Conservation (phyloP, 176 grass and related monocot genomes). For the Juncus effusus region DNA sequence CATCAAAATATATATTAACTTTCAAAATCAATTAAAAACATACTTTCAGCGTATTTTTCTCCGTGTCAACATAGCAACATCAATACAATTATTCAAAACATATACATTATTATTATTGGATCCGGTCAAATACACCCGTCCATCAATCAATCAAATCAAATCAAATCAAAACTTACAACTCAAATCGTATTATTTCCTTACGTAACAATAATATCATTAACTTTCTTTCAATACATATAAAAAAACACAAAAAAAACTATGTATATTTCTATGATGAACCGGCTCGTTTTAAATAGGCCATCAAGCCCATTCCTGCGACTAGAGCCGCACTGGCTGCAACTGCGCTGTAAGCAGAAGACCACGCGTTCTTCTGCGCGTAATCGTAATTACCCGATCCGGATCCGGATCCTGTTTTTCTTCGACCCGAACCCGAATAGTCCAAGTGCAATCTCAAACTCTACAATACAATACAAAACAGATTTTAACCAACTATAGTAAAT, state of each 20-base stretch:
- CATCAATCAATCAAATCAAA: conserved; percentile 1
- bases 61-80: too few species aligned
- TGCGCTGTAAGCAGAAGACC: conserved; percentile 60
- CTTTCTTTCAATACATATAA: background rate
- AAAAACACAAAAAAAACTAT: conserved; percentile 30
- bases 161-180: background rate
- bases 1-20: too few species aligned
- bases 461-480: conserved; percentile 2
- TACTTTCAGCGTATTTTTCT: too few species aligned
- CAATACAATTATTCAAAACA: too few species aligned
- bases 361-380: conserved; percentile 76
- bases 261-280: conserved; percentile 27
- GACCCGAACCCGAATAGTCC: conserved; percentile 56
- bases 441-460: conserved; percentile 85
- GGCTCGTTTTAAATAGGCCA: conserved; percentile 86
- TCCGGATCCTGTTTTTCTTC: conserved; percentile 38
- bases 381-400: conserved; percentile 43
- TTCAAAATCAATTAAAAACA: too few species aligned
- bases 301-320: conserved; percentile 73
- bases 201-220: background rate
- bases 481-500: too few species aligned
- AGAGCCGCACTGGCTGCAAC: conserved; percentile 82
- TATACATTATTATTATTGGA: too few species aligned
- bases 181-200: background rate
- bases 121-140: background rate